Base-by-base conservation (phyloP, 164 flowering plant genomes). In the Macadamia tetraphylla region DNA sequence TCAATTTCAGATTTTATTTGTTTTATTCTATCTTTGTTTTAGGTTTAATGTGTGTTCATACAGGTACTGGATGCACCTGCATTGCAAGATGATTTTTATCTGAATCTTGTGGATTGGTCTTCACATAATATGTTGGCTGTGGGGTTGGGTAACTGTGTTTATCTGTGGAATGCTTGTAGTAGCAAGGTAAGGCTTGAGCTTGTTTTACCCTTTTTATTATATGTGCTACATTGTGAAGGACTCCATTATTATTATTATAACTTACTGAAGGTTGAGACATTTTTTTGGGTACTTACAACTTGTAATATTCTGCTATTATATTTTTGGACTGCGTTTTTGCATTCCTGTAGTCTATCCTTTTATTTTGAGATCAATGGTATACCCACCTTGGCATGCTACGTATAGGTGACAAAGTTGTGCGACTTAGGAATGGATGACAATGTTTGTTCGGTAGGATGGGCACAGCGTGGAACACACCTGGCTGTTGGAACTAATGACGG, bases 11-110 rank as follows among this genome's bases (percentile, higher is more conserved):
- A 29, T 51, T 14, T 57, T 61, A 14, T 31, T 44, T 52, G 57
- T 29, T 64, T 75, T 66, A 1, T 12, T 29, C 31, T 60, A 6
- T 46, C 63, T 56, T 44, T 62, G 53, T 17, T 31, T 69, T 68
- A 55, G 63, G 15, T 35, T 53, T 60, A 44, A 9, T 63, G 23
- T 58, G 35, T 62, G 29, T 42, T 35, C 10, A 52, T 60, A 1
- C 74, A 95, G 98, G 97, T 95, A 14, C 68, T 91, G 86, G 99
- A 95, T 81, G 98, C 99, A 5, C 99, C 98, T 17, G 91, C 94
- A 32, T 80, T 95, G 89, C 94, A 89, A 79, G 99, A 95, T 76
- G 99, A 95, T 76, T 95, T 92, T 68, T 95, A 95, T 75, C 72
- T 90, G 77, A 95, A 95, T 75, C 85, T 95, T 32, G 96, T 95